Percentiles rank a stretch among this genome's conserved stretches.
These are phyloP conservation scores for Chlorella ohadii DNA, from an alignment of 139 green algal genomes.

Conservation along the genomic window DNA sequence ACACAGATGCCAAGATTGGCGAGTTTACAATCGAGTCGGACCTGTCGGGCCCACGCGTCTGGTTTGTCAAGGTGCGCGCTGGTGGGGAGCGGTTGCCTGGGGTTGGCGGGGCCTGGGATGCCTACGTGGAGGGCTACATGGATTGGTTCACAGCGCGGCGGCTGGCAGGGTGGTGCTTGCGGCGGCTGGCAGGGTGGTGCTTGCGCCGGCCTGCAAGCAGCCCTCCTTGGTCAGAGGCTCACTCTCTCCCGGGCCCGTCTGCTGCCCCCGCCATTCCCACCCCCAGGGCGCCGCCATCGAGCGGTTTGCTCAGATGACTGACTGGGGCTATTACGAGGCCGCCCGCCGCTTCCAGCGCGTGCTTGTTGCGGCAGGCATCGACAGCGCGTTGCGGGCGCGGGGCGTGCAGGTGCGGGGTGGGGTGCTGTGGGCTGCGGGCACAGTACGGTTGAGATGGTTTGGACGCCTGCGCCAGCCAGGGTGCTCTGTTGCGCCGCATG, in stretches of 20 bases:
- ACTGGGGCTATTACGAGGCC: constrained; percentile 96
- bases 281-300: constrained; percentile 75
- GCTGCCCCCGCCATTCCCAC: constrained; percentile 21
- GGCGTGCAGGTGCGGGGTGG: constrained; percentile 45
- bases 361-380: constrained; percentile 74
- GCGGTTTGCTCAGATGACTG: constrained; percentile 93
- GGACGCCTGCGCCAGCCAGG: too few species aligned
- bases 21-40: constrained; percentile 75
- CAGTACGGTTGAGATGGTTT: neutral
- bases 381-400: constrained; percentile 57
- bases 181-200: too few species aligned
- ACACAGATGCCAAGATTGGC: constrained; percentile 60
- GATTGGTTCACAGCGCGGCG: too few species aligned
- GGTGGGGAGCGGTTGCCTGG: too few species aligned
- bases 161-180: too few species aligned
- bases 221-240: too few species aligned
- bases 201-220: too few species aligned
- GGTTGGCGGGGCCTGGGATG: too few species aligned
- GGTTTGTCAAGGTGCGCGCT: constrained; percentile 31
- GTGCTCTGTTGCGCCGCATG: too few species aligned
- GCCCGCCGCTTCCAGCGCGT: constrained; percentile 75
- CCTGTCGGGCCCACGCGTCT: constrained; percentile 42
- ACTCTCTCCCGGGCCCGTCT: too few species aligned
- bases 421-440: neutral
- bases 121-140: too few species aligned